Evolutionary conservation across 768 basidiomycete species (phyloP), one percentile per base, ranked within the genome.

Genomic region (Dendrothele bispora): DNA sequence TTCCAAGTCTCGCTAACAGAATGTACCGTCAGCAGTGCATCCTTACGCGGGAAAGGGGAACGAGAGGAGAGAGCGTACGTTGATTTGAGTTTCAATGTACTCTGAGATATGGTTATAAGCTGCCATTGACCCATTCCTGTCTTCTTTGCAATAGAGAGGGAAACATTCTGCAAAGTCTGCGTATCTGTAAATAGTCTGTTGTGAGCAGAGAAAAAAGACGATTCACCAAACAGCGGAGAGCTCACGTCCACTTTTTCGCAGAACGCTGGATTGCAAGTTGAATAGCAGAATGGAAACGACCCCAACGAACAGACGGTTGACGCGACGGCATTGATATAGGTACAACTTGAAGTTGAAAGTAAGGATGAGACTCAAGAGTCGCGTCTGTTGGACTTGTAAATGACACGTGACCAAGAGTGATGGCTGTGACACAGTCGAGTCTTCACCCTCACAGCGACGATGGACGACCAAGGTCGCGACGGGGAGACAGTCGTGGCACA

Each of bases 91-190:
- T 55, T 90, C 86, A 57, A 89, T 84, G 45, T 86, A 86, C 52
- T 80, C 73, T 5, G 86, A 81, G 15, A 91, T 80, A 15, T 79
- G 80, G 46, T 82, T 83, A 58, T 75, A 85, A 1, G 80, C 80
- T 3, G 76, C 78, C 24, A 74, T 72, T 1, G 83, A 76, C 10
- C 81, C 78, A 43, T 83, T 80, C 49, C 77, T 80, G 50, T 84
- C 82, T 53, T 85, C 82, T 54, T 84, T 79, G 25, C 78, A 81
- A 60, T 81, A 86, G 24, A 79, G 61, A 5, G 83, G 72, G 55
- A 86, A 86, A 58, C 84, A 86, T 66, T 86, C 80, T 26, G 77
- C 71, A 53, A 81, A 81, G 52, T 80, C 77, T 53, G 80, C 74
- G 52, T 74, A 80, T 43, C 80, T 82, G 48, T 8, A 41, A 11